These are phyloP conservation scores for Ophiocordyceps camponoti-saundersi DNA, from an alignment of 2,329 filamentous ascomycete genomes.

Conservation along the genomic window DNA sequence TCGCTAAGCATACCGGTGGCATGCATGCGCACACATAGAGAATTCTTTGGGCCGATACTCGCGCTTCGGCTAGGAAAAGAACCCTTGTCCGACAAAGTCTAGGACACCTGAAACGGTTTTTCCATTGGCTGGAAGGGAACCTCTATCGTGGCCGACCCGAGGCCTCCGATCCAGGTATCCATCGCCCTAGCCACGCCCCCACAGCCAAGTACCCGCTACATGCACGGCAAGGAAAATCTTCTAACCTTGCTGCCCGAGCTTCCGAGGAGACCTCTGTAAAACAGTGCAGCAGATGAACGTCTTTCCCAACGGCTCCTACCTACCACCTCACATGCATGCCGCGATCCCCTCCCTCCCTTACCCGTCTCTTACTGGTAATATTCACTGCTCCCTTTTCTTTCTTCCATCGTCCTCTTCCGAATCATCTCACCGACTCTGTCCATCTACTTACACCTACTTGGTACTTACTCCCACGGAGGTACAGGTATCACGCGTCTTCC, in stretches of 20 bases:
- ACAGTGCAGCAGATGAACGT: not conserved
- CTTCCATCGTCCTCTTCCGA: not conserved
- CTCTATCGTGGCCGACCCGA: not conserved
- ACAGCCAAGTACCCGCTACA: not conserved
- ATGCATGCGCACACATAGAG: no score
- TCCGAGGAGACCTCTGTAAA: not conserved
- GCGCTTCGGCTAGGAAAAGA: no score
- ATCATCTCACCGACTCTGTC: not conserved
- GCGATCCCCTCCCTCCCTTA: not conserved
- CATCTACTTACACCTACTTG: not conserved
- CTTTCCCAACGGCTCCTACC: constrained; percentile 1
- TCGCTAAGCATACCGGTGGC: no score
- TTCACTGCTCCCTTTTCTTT: not conserved
- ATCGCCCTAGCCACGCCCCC: not conserved
- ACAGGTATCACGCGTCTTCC: no score
- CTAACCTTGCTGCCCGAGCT: not conserved
- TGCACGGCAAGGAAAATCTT: not conserved
- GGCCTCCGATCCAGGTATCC: not conserved
- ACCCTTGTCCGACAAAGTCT: no score
- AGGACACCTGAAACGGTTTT: not conserved
- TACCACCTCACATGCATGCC: not conserved
- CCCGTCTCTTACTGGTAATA: not conserved
- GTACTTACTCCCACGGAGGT: no score
- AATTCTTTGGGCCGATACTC: no score
- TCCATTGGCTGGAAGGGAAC: not conserved